Evolutionary conservation across 805 yeast genomes (phyloP).

Genomic region (Saturnispora galanensis): DNA sequence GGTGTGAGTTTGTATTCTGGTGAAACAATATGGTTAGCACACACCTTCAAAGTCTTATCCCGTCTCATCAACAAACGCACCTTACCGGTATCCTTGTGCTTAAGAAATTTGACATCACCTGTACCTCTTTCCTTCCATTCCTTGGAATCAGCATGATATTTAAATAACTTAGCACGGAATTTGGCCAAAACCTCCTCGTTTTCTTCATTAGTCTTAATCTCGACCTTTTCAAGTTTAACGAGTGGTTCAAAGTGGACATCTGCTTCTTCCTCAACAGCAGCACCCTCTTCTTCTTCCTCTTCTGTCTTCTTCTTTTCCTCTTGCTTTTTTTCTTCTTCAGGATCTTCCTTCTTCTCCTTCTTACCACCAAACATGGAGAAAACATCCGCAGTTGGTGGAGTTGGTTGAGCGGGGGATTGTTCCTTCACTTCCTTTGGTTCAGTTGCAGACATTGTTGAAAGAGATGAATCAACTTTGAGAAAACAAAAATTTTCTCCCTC

Average conservation of each 20-base stretch:
- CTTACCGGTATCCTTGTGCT: constrained; percentile 75
- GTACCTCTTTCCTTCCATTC: constrained; percentile 99
- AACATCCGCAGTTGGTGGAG: constrained; percentile 72
- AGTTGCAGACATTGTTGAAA: constrained; percentile 12
- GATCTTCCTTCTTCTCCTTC: constrained; percentile 48
- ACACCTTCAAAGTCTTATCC: constrained; percentile 94
- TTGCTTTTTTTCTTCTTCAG: constrained; percentile 25
- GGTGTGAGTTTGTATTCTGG: constrained; percentile 79
- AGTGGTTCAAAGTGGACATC: constrained; percentile 93
- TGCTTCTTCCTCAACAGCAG: constrained; percentile 42
- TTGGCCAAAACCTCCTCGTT: constrained; percentile 75
- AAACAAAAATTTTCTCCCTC: neutral
- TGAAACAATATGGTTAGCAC: constrained; percentile 90
- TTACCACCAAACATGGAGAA: constrained; percentile 95
- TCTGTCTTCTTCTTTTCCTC: constrained; percentile 28
- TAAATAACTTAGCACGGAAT: constrained; percentile 91
- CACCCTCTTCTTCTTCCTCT: constrained; percentile 35
- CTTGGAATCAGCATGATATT: constrained; percentile 66
- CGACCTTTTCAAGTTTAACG: constrained; percentile 90
- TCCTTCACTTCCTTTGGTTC: constrained; percentile 13
- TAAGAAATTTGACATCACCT: constrained; percentile 92
- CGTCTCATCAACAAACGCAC: constrained; percentile 96
- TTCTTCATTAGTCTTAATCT: constrained; percentile 92
- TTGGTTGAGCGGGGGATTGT: constrained; percentile 21
- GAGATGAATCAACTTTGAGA: neutral